phyloP scores from a whole-genome alignment of 495 filamentous ascomycete species.

The Elasticomyces elasticus region DNA sequence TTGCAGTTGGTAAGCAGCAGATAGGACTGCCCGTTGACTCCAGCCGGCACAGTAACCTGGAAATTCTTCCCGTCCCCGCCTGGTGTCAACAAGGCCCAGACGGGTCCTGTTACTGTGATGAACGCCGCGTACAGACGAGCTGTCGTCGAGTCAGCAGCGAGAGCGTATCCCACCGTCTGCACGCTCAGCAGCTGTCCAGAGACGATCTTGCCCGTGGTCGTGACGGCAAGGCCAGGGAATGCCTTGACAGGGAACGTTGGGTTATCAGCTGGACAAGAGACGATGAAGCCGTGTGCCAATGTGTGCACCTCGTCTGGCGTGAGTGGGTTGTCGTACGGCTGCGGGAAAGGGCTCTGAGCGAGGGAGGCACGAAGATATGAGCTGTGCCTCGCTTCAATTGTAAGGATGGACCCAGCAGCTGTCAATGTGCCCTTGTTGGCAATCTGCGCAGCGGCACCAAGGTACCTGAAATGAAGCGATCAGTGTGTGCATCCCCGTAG shows the following conservation, averaged over 20 bases:
- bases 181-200: conserved; percentile 16
- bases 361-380: conserved; percentile 46
- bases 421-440: conserved; percentile 43
- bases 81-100: conserved; percentile 19
- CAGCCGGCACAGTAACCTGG: conserved; percentile 31
- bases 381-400: conserved; percentile 52
- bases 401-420: conserved; percentile 53
- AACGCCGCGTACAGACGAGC: conserved; percentile 33
- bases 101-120: conserved; percentile 33
- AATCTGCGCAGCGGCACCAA: conserved; percentile 52
- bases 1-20: conserved; percentile 36
- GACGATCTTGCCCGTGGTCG: conserved; percentile 10
- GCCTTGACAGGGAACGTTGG: conserved; percentile 47
- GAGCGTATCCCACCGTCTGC: conserved; percentile 13
- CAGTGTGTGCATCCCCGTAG: no score
- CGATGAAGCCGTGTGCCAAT: conserved; percentile 50
- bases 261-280: conserved; percentile 45
- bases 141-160: background rate
- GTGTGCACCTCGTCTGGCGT: conserved; percentile 51
- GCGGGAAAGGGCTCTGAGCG: conserved; percentile 41
- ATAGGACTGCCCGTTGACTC: conserved; percentile 40
- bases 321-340: conserved; percentile 49
- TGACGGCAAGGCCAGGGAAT: conserved; percentile 28
- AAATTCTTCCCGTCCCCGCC: conserved; percentile 16
- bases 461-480: no score